Percentiles rank a stretch among this genome's conserved stretches.
Conservation (phyloP, 2,329 filamentous ascomycete genomes). For the Arachnopeziza araneosa region DNA sequence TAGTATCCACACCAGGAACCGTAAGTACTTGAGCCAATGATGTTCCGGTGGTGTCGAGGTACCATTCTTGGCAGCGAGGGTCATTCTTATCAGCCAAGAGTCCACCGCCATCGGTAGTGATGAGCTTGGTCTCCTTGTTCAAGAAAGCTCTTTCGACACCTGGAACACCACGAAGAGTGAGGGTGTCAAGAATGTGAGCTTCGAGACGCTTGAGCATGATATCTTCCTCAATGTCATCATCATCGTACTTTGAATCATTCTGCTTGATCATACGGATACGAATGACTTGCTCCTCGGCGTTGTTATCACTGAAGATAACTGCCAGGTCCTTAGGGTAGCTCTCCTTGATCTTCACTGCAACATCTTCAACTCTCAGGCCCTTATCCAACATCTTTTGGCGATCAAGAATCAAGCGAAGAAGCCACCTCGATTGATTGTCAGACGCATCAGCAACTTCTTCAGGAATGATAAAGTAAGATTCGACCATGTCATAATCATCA, state of each 20-base stretch:
- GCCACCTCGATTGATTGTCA: constrained; percentile 85
- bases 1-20: constrained; percentile 82
- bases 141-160: constrained; percentile 91
- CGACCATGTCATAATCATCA: constrained; percentile 87
- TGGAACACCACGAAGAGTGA: constrained; percentile 84
- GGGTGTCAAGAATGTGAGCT: constrained; percentile 81
- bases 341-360: constrained; percentile 83
- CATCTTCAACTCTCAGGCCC: constrained; percentile 84
- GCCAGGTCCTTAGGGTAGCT: constrained; percentile 81
- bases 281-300: constrained; percentile 90
- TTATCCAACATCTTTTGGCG: constrained; percentile 95
- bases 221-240: constrained; percentile 74
- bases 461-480: constrained; percentile 92
- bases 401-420: constrained; percentile 88
- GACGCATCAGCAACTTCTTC: constrained; percentile 61
- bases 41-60: constrained; percentile 90
- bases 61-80: constrained; percentile 81
- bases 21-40: constrained; percentile 77
- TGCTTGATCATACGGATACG: constrained; percentile 77
- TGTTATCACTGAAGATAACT: constrained; percentile 96
- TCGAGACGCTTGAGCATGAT: constrained; percentile 90
- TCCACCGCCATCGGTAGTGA: constrained; percentile 63
- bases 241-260: constrained; percentile 68
- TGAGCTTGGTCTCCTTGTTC: constrained; percentile 68
- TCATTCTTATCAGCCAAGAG: constrained; percentile 71